phyloP scores from a whole-genome alignment of 139 green algal genomes.

The Chloropicon primus region DNA sequence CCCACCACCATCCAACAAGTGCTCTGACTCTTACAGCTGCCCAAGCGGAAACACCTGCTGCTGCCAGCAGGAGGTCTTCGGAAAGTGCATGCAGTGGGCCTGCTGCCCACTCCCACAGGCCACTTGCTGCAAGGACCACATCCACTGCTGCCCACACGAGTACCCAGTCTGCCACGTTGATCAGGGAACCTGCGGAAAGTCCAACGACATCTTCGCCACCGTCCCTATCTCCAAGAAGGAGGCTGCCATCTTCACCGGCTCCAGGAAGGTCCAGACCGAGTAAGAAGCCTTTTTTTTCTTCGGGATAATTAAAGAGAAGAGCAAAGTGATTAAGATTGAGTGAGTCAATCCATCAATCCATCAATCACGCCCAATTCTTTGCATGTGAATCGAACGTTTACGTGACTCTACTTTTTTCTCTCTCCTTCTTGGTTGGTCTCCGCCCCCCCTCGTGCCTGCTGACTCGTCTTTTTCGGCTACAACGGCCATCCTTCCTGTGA shows the following conservation, averaged over 20 bases:
- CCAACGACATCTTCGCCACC: not conserved
- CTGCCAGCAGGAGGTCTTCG: conserved; percentile 55
- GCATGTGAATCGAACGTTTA: too few relatives aligned
- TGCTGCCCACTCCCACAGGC: conserved; percentile 73
- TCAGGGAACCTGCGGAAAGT: conserved; percentile 35
- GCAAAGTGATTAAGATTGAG: too few relatives aligned
- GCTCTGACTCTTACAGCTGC: conserved; percentile 22
- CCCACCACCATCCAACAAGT: not conserved
- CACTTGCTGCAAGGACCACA: conserved; percentile 64
- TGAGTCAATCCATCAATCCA: too few relatives aligned
- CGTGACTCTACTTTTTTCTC: too few relatives aligned
- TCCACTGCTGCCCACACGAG: conserved; percentile 84
- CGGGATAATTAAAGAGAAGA: too few relatives aligned
- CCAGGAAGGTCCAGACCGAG: not conserved
- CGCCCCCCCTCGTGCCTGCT: too few relatives aligned
- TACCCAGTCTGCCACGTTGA: conserved; percentile 75
- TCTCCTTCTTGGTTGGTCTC: too few relatives aligned
- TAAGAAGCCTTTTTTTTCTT: not conserved
- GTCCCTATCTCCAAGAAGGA: not conserved
- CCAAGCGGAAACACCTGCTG: conserved; percentile 69
- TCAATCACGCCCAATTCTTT: too few relatives aligned
- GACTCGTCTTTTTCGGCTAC: too few relatives aligned
- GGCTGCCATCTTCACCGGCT: not conserved
- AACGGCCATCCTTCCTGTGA: too few relatives aligned
- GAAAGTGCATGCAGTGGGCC: conserved; percentile 58